Evolutionary conservation across 1,284 basidiomycete species (phyloP), one percentile per base, ranked within the genome.

Genomic region (Leccinum angustisporum): DNA sequence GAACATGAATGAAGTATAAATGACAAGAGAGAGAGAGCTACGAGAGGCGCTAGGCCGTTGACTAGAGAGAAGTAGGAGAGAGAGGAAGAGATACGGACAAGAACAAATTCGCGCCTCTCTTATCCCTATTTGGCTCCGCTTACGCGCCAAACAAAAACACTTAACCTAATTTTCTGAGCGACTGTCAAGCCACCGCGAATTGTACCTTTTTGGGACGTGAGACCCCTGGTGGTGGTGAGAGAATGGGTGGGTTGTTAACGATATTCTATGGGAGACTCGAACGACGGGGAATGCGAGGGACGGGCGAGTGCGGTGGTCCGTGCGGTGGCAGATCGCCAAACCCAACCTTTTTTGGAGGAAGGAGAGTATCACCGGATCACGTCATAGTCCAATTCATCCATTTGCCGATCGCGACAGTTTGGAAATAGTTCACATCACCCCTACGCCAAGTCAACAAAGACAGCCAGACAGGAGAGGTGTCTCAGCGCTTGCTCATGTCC

Each of bases 91-190:
- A 81, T 71, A 76, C 62, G 69, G 69, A 71, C 56, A 65, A 62
- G 68, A 71, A 65, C 66, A 70, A 76, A 73, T 77, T 76, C 67
- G 72, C 70, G 70, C 67, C 66, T 67, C 73, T 81, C 81, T 82
- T 82, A 82, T 81, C 78, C 78, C 72, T 81, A 80, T 80, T 79
- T 80, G 78, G 79, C 76, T 74, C 73, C 74, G 75, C 73, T 77
- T 74, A 76, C 65, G 73, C 71, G 73, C 75, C 75, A 77, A 74
- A 74, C 75, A 74, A 76, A 71, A 76, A 67, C 66, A 73, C 52
- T 60, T 74, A 63, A 74, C 73, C 72, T 70, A 72, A 76, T 74
- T 66, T 59, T 54, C 63, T 46, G 43, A 34, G 52, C 2, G 10
- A 30, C 61, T 55, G 63, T 18, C 60, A 67, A 61, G 68, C 4